Percentiles rank a stretch among this genome's conserved stretches.
phyloP scores from a whole-genome alignment of 192 early-diverging fungal species.

The Coemansia interrupta region DNA sequence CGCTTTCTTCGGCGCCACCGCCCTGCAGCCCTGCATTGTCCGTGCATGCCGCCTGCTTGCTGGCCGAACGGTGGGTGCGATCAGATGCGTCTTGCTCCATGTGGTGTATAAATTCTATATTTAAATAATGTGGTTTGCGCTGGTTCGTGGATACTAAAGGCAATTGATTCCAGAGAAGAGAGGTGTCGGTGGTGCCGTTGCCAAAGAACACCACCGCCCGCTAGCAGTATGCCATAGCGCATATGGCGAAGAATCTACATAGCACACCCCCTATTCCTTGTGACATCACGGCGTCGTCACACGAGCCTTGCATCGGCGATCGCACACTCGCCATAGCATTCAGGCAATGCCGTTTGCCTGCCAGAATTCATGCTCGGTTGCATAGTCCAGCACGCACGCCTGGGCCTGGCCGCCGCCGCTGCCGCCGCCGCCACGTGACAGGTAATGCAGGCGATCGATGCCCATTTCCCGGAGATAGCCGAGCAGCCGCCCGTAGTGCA shows the following conservation, averaged over 20 bases:
- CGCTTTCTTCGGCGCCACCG: not conserved
- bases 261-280: not conserved
- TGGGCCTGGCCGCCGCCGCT: conserved; percentile 8
- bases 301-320: not conserved
- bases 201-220: too few relatives aligned
- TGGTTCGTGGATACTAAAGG: too few relatives aligned
- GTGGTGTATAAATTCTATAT: too few relatives aligned
- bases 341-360: conserved; percentile 13
- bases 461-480: conserved; percentile 69
- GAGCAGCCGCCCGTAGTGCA: conserved; percentile 74
- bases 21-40: too few relatives aligned
- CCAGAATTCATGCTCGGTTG: conserved; percentile 38
- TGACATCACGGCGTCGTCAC: conserved; percentile 5
- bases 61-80: too few relatives aligned
- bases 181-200: too few relatives aligned
- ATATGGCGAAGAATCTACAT: too few relatives aligned
- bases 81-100: not conserved
- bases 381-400: conserved; percentile 19
- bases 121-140: too few relatives aligned
- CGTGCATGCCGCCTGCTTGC: not conserved
- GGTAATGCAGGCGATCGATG: conserved; percentile 55
- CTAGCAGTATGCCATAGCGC: too few relatives aligned
- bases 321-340: not conserved
- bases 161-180: too few relatives aligned
- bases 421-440: conserved; percentile 1